Percentiles rank a stretch among this genome's conserved stretches.
These are phyloP conservation scores for Glycine tomentella DNA, from an alignment of 306 rosid genomes.

Conservation along the genomic window DNA sequence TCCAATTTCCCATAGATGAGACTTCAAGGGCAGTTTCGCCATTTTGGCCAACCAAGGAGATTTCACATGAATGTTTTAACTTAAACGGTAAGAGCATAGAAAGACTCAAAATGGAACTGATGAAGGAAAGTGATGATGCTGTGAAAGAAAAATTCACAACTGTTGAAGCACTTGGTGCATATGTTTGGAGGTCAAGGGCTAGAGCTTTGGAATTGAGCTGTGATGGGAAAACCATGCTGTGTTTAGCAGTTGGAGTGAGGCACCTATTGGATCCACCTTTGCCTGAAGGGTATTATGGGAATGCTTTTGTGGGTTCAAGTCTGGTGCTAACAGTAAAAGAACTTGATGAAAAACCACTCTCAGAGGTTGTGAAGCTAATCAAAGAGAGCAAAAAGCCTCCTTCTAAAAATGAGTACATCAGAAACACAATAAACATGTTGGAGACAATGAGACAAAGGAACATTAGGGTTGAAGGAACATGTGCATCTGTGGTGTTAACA, in stretches of 20 bases:
- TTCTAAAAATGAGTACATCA: constrained; percentile 44
- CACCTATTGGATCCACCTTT: constrained; percentile 56
- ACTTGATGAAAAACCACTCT: constrained; percentile 53
- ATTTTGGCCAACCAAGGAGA: constrained; percentile 51
- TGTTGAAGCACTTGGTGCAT: constrained; percentile 62
- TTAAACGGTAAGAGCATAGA: constrained; percentile 47
- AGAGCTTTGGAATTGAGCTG: constrained; percentile 54
- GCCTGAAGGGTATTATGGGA: constrained; percentile 71
- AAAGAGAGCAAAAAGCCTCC: constrained; percentile 53
- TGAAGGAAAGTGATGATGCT: constrained; percentile 27
- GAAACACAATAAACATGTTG: constrained; percentile 36
- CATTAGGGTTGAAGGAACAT: constrained; percentile 42
- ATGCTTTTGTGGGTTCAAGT: constrained; percentile 53
- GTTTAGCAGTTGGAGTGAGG: constrained; percentile 57
- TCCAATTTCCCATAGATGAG: constrained; percentile 38
- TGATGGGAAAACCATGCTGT: constrained; percentile 53
- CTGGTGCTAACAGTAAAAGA: constrained; percentile 56
- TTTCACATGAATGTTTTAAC: constrained; percentile 48
- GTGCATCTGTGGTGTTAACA: constrained; percentile 55
- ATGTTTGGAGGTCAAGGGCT: constrained; percentile 61
- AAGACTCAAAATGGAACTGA: constrained; percentile 52
- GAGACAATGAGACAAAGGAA: constrained; percentile 45
- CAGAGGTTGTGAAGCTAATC: constrained; percentile 56
- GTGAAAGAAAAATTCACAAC: constrained; percentile 53
- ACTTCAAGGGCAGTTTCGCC: constrained; percentile 54